Evolutionary conservation across 805 yeast genomes (phyloP).

Genomic region (Candida parachauliodes): DNA sequence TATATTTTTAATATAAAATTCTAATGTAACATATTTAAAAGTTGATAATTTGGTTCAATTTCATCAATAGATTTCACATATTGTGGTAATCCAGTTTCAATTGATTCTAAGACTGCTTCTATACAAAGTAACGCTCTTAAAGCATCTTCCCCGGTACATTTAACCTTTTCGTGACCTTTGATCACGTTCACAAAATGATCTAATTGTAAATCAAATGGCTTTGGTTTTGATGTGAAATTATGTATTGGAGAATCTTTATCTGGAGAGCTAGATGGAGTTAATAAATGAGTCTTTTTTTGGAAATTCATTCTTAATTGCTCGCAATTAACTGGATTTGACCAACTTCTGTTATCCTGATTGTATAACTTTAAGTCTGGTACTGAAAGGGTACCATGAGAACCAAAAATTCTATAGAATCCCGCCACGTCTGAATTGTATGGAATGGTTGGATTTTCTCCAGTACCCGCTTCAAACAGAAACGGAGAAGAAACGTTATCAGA

Average conservation of each 20-base stretch:
- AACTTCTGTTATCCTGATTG: conserved; percentile 21
- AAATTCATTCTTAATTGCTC: conserved; percentile 18
- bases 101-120: conserved; percentile 31
- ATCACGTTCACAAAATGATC: conserved; percentile 36
- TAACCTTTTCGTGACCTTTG: conserved; percentile 19
- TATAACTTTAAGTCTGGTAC: conserved; percentile 34
- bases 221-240: conserved; percentile 6
- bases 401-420: conserved; percentile 37
- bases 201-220: conserved; percentile 37
- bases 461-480: conserved; percentile 38
- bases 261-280: conserved; percentile 32
- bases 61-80: conserved; percentile 13
- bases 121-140: conserved; percentile 35
- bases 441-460: conserved; percentile 42
- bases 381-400: conserved; percentile 34
- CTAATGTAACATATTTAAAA: conserved; percentile 1
- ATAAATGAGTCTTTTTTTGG: conserved; percentile 11
- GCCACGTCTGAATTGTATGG: conserved; percentile 27
- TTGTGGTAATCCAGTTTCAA: conserved; percentile 33
- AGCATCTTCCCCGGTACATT: conserved; percentile 36
- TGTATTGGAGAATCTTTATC: conserved; percentile 22
- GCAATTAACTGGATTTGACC: conserved; percentile 22
- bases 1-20: neutral
- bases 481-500: conserved; percentile 40
- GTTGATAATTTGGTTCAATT: neutral